phyloP scores from a whole-genome alignment of 768 basidiomycete genomes.

The Auriculariales sp. region DNA sequence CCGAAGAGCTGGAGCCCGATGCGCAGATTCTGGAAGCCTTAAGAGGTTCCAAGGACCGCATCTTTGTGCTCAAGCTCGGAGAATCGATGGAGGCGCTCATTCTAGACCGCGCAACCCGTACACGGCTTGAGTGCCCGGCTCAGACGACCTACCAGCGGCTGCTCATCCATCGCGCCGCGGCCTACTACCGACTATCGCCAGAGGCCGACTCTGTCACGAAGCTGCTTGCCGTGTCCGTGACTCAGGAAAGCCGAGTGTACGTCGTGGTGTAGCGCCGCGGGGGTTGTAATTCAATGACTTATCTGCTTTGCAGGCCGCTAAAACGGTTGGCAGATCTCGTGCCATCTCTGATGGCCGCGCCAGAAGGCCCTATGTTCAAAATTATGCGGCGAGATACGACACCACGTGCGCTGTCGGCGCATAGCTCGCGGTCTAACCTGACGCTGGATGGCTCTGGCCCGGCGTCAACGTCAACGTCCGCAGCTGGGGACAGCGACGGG shows the following conservation, averaged over 20 bases:
- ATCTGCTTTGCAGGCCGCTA: conserved; percentile 35
- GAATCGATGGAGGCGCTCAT: conserved; percentile 75
- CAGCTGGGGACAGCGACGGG: neutral
- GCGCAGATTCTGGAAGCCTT: conserved; percentile 75
- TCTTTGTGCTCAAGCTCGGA: conserved; percentile 80
- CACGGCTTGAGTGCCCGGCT: conserved; percentile 51
- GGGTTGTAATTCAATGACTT: neutral
- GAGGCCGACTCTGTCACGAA: conserved; percentile 56
- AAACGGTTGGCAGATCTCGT: conserved; percentile 65
- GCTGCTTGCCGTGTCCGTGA: conserved; percentile 39
- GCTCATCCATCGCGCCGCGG: conserved; percentile 73
- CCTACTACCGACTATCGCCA: conserved; percentile 61
- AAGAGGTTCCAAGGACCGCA: conserved; percentile 63
- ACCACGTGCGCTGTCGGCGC: neutral
- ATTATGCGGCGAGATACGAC: conserved; percentile 53
- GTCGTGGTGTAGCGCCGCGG: neutral
- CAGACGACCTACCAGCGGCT: conserved; percentile 72
- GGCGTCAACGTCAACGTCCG: conserved; percentile 1
- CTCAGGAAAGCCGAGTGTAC: conserved; percentile 62
- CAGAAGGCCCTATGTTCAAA: conserved; percentile 66
- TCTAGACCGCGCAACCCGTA: conserved; percentile 35
- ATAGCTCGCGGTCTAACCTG: conserved; percentile 1
- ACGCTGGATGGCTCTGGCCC: conserved; percentile 3
- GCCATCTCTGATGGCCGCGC: conserved; percentile 40
- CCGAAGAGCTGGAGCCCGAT: conserved; percentile 48